These are phyloP conservation scores for Hymenoscyphus fraxineus DNA, from an alignment of 2,329 filamentous ascomycete species.

Conservation along the genomic window DNA sequence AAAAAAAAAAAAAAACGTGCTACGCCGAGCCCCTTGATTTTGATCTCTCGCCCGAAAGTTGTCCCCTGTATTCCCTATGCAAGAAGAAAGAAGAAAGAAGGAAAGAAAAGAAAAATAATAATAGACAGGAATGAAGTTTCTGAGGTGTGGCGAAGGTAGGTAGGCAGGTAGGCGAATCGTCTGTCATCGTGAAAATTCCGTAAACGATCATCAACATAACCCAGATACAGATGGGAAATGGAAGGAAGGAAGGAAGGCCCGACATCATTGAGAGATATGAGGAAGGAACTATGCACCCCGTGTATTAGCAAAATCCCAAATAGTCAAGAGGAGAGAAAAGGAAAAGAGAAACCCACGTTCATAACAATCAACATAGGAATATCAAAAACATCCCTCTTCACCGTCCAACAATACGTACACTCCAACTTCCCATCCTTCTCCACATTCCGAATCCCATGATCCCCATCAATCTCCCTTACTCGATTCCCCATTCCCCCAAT, in stretches of 20 bases:
- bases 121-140: too few relatives aligned
- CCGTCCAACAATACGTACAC: conserved; percentile 94
- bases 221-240: too few relatives aligned
- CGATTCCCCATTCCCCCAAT: conserved; percentile 46
- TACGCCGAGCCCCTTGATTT: too few relatives aligned
- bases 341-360: conserved; percentile 66
- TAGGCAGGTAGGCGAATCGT: too few relatives aligned
- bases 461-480: conserved; percentile 62
- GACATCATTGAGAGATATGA: neutral
- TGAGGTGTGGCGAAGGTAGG: too few relatives aligned
- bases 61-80: too few relatives aligned
- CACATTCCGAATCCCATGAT: conserved; percentile 73
- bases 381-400: conserved; percentile 95
- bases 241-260: neutral
- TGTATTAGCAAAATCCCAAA: neutral
- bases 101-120: too few relatives aligned
- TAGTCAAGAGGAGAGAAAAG: neutral
- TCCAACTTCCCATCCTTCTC: conserved; percentile 88
- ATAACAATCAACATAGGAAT: conserved; percentile 98
- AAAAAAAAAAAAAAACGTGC: too few relatives aligned
- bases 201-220: too few relatives aligned
- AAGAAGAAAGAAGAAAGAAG: too few relatives aligned
- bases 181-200: too few relatives aligned
- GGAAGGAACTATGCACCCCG: neutral
- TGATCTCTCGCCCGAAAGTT: too few relatives aligned